Conservation (phyloP, 2,329 filamentous ascomycete genomes). For the Venturiaceae sp. region DNA sequence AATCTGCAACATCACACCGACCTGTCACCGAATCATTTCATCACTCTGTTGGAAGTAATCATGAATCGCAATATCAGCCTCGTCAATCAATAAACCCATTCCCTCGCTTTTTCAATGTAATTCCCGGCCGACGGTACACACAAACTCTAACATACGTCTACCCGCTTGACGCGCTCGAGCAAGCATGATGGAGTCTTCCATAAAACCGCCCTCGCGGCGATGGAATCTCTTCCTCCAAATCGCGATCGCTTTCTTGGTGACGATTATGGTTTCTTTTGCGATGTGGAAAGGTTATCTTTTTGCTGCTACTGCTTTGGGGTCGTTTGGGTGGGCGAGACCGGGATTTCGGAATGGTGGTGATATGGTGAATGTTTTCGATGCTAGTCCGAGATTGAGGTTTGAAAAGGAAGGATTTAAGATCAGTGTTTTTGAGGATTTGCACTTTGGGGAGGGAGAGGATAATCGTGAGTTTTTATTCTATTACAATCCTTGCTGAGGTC, state of each 20-base stretch:
- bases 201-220: too few relatives aligned
- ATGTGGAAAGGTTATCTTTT: background rate
- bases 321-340: background rate
- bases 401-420: slow-evolving; percentile 33
- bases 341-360: too few relatives aligned
- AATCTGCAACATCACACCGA: too few relatives aligned
- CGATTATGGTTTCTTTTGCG: background rate
- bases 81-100: too few relatives aligned
- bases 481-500: slow-evolving; percentile 22
- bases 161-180: too few relatives aligned
- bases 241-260: background rate
- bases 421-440: slow-evolving; percentile 58
- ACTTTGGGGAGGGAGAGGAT: slow-evolving; percentile 56
- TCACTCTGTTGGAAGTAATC: too few relatives aligned
- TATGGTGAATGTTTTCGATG: background rate
- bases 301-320: background rate
- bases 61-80: too few relatives aligned
- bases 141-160: too few relatives aligned
- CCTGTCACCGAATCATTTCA: too few relatives aligned
- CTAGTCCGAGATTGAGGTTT: slow-evolving; percentile 14
- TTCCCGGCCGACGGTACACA: too few relatives aligned
- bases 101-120: too few relatives aligned
- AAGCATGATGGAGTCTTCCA: too few relatives aligned
- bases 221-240: background rate
- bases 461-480: slow-evolving; percentile 10